Percentiles rank a stretch among this genome's conserved stretches.
Conservation (phyloP, 2,329 filamentous ascomycete species). For the Aspergillus piperis region DNA sequence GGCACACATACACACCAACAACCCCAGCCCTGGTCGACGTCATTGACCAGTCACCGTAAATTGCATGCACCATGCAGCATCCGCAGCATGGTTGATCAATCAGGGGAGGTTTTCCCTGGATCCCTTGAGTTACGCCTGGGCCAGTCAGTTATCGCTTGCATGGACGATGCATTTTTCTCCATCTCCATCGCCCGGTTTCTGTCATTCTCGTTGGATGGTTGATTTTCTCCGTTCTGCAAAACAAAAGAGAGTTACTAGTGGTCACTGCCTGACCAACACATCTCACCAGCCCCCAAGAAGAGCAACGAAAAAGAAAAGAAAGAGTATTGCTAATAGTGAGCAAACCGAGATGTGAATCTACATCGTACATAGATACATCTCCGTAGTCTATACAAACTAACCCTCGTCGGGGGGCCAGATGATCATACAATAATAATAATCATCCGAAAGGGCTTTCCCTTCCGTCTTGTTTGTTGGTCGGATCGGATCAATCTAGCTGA, state of each 20-base stretch:
- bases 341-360: neutral
- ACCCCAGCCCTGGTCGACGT: neutral
- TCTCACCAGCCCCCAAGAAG: neutral
- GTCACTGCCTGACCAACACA: neutral
- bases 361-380: neutral
- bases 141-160: constrained; percentile 5
- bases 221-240: constrained; percentile 9
- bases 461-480: no score
- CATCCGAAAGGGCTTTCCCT: no score
- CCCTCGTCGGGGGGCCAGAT: no score
- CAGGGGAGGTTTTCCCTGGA: neutral
- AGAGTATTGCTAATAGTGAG: neutral
- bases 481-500: neutral
- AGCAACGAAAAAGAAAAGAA: neutral
- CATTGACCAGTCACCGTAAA: constrained; percentile 3
- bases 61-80: neutral
- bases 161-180: constrained; percentile 3
- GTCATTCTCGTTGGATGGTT: neutral
- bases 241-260: neutral
- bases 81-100: constrained; percentile 5
- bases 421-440: no score
- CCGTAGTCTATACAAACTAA: neutral
- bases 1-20: neutral
- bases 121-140: neutral
- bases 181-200: neutral